Base-by-base conservation (phyloP, 352 stramenopile genomes). In the Phytophthora citricola region DNA sequence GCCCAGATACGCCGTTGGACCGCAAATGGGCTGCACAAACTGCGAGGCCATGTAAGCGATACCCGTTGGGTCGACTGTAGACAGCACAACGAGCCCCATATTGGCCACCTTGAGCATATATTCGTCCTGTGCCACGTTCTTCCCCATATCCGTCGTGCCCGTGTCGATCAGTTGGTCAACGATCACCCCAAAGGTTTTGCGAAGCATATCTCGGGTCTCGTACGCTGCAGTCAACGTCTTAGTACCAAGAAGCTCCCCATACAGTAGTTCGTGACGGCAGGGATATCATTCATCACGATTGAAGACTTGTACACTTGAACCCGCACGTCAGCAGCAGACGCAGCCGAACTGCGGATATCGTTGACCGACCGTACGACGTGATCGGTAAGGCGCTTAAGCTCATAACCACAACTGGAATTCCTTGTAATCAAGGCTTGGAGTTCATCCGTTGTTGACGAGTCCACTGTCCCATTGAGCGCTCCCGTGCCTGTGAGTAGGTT, bases 21-120 rank as follows among this genome's bases (percentile, higher is more conserved):
- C 70, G 31, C 70, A 78, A 11, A 78, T 78, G 5, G 70, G 70
- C 46, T 81, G 70, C 1, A 81, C 60, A 29, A 75, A 81, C 39
- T 77, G 62, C 2, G 64, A 58, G 0, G 62, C 70, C 73, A 81
- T 71, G 39, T 75, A 64, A 1, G 59, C 73, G 34, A 81, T 69
- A 2, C 73, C 73, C 0, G 68, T 83, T 14, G 75, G 69, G 20
- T 83, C 75, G 29, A 83, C 69, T 9, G 52, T 58, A 4, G 75
- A 60, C 27, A 83, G 15, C 15, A 78, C 67, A 8, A 66, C 59
- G 8, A 72, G 58, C 3, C 71, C 75, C 31, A 80, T 63, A 24
- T 80, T 65, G 1, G 71, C 34, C 15, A 78, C 69, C 43, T 71
- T 75, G 14, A 78, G 51, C 43, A 70, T 60, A 32, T 79, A 84